A percentile compares a stretch with the other conserved stretches of the same genome.
Conservation (phyloP, 306 rosid genomes). For the Canavalia gladiata region DNA sequence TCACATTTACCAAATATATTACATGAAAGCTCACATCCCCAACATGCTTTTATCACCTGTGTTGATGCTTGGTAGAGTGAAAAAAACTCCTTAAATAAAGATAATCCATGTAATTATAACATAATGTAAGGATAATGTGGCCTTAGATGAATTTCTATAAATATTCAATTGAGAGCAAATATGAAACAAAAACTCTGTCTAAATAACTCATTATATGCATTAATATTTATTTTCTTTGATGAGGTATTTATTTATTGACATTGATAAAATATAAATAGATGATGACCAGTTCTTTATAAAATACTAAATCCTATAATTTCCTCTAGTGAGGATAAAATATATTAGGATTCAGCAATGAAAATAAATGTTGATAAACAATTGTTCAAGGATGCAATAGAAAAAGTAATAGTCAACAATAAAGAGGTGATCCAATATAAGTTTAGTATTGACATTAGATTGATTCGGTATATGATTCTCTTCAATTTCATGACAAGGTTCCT, state of each 20-base stretch:
- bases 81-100: background rate
- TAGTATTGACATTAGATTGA: slow-evolving; percentile 64
- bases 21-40: slow-evolving; percentile 96
- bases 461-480: background rate
- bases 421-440: slow-evolving; percentile 16
- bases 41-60: slow-evolving; percentile 54
- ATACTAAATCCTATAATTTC: slow-evolving; percentile 2
- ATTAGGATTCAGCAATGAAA: slow-evolving; percentile 1
- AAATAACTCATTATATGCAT: background rate
- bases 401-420: slow-evolving; percentile 7
- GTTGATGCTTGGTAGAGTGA: slow-evolving; percentile 26
- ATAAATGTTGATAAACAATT: background rate
- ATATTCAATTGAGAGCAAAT: background rate
- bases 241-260: background rate
- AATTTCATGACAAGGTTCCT: slow-evolving; percentile 69
- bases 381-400: background rate
- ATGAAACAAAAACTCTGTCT: background rate
- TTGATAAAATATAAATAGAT: background rate
- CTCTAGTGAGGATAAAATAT: background rate
- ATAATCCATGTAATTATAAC: background rate
- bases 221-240: background rate
- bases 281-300: background rate
- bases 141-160: no score
- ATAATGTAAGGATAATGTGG: no score
- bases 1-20: slow-evolving; percentile 79